phyloP scores from a whole-genome alignment of 2,329 filamentous ascomycete species.

The Claviceps fusiformis region DNA sequence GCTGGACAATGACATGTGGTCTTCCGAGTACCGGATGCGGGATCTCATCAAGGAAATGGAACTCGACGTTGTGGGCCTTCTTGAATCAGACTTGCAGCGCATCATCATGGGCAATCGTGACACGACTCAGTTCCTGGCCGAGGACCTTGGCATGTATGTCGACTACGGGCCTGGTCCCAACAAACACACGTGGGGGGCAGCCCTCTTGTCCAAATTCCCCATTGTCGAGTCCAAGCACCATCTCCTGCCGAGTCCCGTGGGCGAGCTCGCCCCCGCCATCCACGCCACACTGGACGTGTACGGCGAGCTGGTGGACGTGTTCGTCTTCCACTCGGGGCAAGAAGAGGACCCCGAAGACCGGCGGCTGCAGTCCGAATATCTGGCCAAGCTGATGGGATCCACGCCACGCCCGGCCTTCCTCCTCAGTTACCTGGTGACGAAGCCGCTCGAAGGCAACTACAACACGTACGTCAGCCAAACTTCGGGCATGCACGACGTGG shows the following conservation, averaged over 20 bases:
- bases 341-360: conserved; percentile 93
- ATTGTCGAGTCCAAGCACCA: conserved; percentile 96
- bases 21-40: conserved; percentile 84
- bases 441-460: conserved; percentile 85
- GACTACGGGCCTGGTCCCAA: conserved; percentile 95
- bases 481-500: conserved; percentile 92
- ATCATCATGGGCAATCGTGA: conserved; percentile 99
- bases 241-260: conserved; percentile 81
- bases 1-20: conserved; percentile 98
- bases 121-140: conserved; percentile 84
- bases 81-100: conserved; percentile 86
- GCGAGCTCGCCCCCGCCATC: conserved; percentile 89
- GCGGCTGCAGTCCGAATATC: conserved; percentile 71
- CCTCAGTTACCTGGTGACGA: conserved; percentile 84
- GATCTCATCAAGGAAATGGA: conserved; percentile 88
- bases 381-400: conserved; percentile 76
- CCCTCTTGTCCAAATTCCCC: conserved; percentile 89
- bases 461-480: conserved; percentile 80
- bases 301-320: conserved; percentile 78
- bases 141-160: conserved; percentile 96
- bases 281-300: conserved; percentile 94
- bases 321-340: conserved; percentile 97
- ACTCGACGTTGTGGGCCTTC: conserved; percentile 87
- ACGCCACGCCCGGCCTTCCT: conserved; percentile 70
- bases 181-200: conserved; percentile 96